Conservation (phyloP, 139 green algal species). For the Chlamydomonas schloesseri region DNA sequence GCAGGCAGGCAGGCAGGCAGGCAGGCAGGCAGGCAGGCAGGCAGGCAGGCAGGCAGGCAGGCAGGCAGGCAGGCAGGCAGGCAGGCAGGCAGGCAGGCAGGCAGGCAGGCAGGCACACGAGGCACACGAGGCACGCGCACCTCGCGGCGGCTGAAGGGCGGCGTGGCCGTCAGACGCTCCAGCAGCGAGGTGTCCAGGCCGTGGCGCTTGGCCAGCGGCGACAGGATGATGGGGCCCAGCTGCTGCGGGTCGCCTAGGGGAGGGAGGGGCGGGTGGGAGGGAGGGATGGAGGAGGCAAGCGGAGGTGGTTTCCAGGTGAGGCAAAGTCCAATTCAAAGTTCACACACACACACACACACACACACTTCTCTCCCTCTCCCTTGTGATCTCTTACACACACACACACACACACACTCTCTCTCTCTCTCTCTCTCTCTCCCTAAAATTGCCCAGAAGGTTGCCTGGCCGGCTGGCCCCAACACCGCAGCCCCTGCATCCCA, state of each 20-base stretch:
- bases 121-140: too few species aligned
- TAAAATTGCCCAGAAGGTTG: too few species aligned
- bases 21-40: constrained; percentile 17
- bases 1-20: constrained; percentile 17
- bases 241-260: constrained; percentile 59
- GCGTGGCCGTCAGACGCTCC: constrained; percentile 42
- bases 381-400: too few species aligned
- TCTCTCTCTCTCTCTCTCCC: too few species aligned
- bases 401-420: too few species aligned
- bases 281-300: neutral
- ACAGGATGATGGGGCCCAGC: constrained; percentile 66
- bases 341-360: too few species aligned
- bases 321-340: too few species aligned
- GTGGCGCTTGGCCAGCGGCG: constrained; percentile 15
- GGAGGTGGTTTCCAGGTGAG: too few species aligned
- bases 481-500: too few species aligned
- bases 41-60: constrained; percentile 32
- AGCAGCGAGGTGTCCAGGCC: constrained; percentile 47
- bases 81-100: constrained; percentile 12
- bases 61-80: constrained; percentile 32
- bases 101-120: neutral
- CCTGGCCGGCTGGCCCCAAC: too few species aligned
- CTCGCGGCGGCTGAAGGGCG: too few species aligned
- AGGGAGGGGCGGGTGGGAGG: neutral
- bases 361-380: too few species aligned